Conservation (phyloP, 1,139 yeast genomes). For the Entelexis sorbosivorans region DNA sequence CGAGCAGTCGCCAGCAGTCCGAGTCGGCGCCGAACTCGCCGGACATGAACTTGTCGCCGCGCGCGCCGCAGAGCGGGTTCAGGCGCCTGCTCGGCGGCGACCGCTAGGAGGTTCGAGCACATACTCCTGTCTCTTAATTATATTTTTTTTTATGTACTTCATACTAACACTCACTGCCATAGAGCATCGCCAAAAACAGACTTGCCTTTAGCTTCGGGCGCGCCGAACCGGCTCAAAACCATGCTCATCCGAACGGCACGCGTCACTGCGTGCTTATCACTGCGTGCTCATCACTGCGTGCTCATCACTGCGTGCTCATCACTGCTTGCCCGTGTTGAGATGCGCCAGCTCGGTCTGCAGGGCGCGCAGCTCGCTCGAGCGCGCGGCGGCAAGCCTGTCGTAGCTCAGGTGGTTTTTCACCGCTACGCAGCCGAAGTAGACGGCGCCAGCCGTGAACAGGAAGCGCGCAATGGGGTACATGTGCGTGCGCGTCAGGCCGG, state of each 20-base stretch:
- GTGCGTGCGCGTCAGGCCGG: not conserved
- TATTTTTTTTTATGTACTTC: not conserved
- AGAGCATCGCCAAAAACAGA: too few relatives aligned
- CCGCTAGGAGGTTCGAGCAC: not conserved
- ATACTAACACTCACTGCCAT: too few relatives aligned
- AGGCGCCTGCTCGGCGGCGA: slow-evolving; percentile 22
- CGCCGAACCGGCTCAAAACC: too few relatives aligned
- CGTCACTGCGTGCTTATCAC: too few relatives aligned
- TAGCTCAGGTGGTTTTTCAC: slow-evolving; percentile 13
- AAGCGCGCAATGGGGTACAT: slow-evolving; percentile 22
- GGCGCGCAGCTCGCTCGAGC: slow-evolving; percentile 8
- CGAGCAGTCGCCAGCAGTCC: not conserved
- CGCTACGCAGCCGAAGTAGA: slow-evolving; percentile 23
- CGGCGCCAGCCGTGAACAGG: slow-evolving; percentile 19
- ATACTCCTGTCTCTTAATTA: too few relatives aligned
- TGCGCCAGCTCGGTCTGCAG: slow-evolving; percentile 11
- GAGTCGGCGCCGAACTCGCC: slow-evolving; percentile 9
- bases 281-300: too few relatives aligned
- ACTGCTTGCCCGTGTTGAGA: not conserved
- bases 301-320: not conserved
- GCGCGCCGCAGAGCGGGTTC: slow-evolving; percentile 18
- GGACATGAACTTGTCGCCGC: slow-evolving; percentile 15
- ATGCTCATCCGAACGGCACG: too few relatives aligned
- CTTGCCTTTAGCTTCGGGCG: too few relatives aligned
- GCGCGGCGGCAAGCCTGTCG: slow-evolving; percentile 10